Evolutionary conservation across 2,329 filamentous ascomycete genomes (phyloP), one percentile per base, ranked within the genome.

Genomic region (Alternaria arborescens): DNA sequence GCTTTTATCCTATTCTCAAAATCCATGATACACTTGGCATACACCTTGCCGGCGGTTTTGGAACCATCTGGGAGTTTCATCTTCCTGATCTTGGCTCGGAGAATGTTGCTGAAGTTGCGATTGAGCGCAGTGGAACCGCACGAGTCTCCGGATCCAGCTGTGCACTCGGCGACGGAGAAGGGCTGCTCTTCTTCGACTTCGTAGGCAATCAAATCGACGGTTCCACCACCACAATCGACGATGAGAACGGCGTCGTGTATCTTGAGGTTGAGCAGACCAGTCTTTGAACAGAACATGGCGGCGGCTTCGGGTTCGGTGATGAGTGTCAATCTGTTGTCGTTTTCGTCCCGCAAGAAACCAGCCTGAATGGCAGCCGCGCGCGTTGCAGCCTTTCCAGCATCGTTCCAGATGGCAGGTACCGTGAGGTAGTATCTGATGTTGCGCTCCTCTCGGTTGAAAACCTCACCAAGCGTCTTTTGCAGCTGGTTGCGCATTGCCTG

Each of bases 1-100:
- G 95, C 95, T 86, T 99, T 99, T 87, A 99, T 97, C 79, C 95
- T 87, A 87, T 98, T 98, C 84, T 99, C 95, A 74, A 99, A 99
- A 81, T 99, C 95, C 94, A 98, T 98, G 81, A 99, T 98, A 80
- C 94, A 98, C 83, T 98, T 98, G 69, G 94, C 94, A 80, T 98
- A 98, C 55, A 99, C 95, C 80, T 94, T 93, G 43, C 94, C 94
- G n/a, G 95, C 94, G 3, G 93, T 98, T 82, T 94, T 96, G 70
- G 94, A 97, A 47, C 94, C 94, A 76, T 98, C 94, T 1, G 95
- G 94, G 46, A 99, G 85, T 82, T 98, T 98, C 95, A 98, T 98
- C 85, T 98, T 98, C 70, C 94, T 88, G 73, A 99, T 98, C 85
- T 98, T 98, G 63, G 94, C 96, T 55, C 95, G 91, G 52, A 98